These are phyloP conservation scores for Geoglossum cookeanum DNA, from an alignment of 2,329 filamentous ascomycete species.

Conservation along the genomic window DNA sequence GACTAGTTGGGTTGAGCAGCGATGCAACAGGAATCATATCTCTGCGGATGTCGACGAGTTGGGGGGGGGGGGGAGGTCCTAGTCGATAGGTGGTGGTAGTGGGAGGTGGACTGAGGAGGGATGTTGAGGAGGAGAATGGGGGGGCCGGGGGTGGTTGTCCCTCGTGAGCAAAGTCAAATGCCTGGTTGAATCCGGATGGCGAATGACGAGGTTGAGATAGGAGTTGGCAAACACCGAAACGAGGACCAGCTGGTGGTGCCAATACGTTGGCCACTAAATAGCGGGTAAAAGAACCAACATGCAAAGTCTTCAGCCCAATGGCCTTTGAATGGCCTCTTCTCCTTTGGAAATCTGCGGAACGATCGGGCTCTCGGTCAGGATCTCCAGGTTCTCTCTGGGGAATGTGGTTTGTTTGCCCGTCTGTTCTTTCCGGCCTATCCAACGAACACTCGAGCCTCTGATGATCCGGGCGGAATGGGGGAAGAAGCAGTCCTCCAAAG, in stretches of 20 bases:
- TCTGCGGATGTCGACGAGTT: neutral
- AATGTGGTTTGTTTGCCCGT: neutral
- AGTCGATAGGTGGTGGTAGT: too few species aligned
- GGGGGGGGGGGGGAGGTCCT: too few species aligned
- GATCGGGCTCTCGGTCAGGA: neutral
- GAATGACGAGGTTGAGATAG: neutral
- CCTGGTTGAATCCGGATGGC: neutral
- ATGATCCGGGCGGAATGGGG: neutral
- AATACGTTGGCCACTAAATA: neutral
- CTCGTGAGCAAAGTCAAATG: neutral
- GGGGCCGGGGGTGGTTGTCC: too few species aligned
- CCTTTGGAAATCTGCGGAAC: neutral
- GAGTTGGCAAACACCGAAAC: neutral
- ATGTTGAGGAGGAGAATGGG: too few species aligned
- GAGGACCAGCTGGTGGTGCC: neutral
- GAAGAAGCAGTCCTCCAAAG: neutral
- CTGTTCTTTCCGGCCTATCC: neutral
- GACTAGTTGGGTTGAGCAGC: conserved; percentile 41
- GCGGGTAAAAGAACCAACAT: neutral
- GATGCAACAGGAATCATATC: conserved; percentile 46
- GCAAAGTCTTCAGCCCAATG: neutral
- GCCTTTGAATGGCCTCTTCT: neutral
- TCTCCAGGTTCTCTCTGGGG: neutral
- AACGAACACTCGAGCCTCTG: neutral
- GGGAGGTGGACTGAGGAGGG: too few species aligned